Evolutionary conservation across 805 yeast genomes (phyloP).

Genomic region (Tetrapisispora taiwanensis): DNA sequence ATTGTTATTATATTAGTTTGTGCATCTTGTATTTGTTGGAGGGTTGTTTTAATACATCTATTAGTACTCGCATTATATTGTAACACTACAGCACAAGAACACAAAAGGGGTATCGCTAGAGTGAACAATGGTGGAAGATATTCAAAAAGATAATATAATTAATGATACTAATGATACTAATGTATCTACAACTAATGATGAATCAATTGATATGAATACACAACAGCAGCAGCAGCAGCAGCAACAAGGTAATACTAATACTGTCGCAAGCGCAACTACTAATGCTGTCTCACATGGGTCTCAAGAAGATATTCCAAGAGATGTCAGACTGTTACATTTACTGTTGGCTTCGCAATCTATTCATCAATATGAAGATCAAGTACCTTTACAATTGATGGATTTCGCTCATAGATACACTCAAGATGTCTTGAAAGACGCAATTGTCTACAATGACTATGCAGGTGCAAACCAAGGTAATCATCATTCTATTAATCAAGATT

Average conservation of each 20-base stretch:
- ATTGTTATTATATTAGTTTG: too few relatives aligned
- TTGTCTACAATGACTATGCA: conserved; percentile 78
- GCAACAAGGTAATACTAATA: too few relatives aligned
- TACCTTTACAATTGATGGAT: conserved; percentile 92
- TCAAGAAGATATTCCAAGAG: conserved; percentile 54
- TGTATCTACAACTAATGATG: not conserved
- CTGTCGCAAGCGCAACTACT: not conserved
- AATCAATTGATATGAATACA: too few relatives aligned
- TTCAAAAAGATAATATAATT: not conserved
- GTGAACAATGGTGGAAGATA: not conserved
- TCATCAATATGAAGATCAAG: conserved; percentile 87
- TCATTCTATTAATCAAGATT: not conserved
- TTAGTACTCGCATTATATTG: too few relatives aligned
- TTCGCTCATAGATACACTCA: conserved; percentile 87
- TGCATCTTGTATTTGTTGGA: too few relatives aligned
- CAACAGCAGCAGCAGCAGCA: not conserved
- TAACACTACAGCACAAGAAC: too few relatives aligned
- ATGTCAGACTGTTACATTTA: conserved; percentile 80
- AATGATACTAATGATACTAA: not conserved
- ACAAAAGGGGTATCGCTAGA: too few relatives aligned
- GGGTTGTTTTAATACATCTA: too few relatives aligned
- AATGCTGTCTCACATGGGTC: not conserved
- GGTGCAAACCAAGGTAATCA: conserved; percentile 24
- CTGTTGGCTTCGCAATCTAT: conserved; percentile 91
- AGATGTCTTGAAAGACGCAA: conserved; percentile 80